A percentile compares a stretch with the other conserved stretches of the same genome.
These are phyloP conservation scores for Setaria viridis DNA, from an alignment of 202 grass and related monocot species.

Conservation along the genomic window DNA sequence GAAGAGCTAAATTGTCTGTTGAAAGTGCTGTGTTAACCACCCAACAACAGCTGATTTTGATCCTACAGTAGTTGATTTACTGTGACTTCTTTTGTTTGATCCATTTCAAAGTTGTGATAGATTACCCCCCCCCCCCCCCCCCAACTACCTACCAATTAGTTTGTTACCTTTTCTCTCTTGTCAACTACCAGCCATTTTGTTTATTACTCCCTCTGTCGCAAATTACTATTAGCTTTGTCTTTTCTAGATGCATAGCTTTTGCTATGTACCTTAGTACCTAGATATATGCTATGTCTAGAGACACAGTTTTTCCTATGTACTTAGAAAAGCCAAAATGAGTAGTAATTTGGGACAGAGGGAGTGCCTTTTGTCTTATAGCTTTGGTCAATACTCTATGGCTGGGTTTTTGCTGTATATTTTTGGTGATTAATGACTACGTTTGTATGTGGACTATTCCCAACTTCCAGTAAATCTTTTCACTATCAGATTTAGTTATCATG, in stretches of 20 bases:
- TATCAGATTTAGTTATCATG: background rate
- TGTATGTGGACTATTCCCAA: background rate
- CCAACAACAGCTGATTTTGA: background rate
- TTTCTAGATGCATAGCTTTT: too few relatives aligned
- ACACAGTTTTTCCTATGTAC: too few relatives aligned
- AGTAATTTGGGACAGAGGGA: too few relatives aligned
- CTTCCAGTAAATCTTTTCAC: background rate
- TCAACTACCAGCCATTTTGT: too few relatives aligned
- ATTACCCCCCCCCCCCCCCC: background rate
- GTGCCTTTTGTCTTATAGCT: too few relatives aligned
- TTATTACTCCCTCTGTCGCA: too few relatives aligned
- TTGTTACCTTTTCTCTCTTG: background rate
- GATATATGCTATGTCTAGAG: too few relatives aligned
- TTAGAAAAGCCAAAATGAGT: too few relatives aligned
- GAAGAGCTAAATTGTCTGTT: conserved; percentile 5
- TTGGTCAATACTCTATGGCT: background rate
- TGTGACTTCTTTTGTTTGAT: background rate
- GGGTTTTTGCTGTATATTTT: background rate
- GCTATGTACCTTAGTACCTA: too few relatives aligned
- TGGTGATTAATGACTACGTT: background rate
- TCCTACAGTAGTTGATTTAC: conserved; percentile 20
- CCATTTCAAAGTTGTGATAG: background rate
- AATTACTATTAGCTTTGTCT: too few relatives aligned
- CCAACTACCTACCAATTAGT: background rate
- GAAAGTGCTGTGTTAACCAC: conserved; percentile 24